Percentiles rank a stretch among this genome's conserved stretches.
Conservation (phyloP, 2,329 filamentous ascomycete species). For the Xylariaceae sp. region DNA sequence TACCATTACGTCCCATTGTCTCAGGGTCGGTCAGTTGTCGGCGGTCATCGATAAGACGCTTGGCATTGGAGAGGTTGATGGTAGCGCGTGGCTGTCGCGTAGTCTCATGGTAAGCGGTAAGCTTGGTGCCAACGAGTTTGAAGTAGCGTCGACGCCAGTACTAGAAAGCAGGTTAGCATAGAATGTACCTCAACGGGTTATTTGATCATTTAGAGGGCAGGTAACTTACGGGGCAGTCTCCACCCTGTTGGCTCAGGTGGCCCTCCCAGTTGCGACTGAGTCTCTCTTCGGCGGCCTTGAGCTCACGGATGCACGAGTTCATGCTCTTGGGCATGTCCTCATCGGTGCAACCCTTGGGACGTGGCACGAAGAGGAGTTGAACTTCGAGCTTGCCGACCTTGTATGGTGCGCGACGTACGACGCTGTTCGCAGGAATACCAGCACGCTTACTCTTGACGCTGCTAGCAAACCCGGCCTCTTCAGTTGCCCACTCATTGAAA, state of each 20-base stretch:
- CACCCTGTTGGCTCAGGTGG: constrained; percentile 89
- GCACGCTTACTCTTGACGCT: constrained; percentile 90
- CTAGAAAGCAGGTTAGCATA: constrained; percentile 43
- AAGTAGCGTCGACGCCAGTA: constrained; percentile 99
- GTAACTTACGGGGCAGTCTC: constrained; percentile 84
- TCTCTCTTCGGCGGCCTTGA: constrained; percentile 82
- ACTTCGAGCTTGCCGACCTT: constrained; percentile 91
- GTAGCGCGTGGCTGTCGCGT: constrained; percentile 93
- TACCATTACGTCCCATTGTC: constrained; percentile 67
- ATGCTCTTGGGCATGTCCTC: constrained; percentile 99
- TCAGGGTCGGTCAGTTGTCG: constrained; percentile 78
- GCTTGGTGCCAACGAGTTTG: constrained; percentile 81
- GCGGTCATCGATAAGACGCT: constrained; percentile 89
- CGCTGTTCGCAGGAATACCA: constrained; percentile 50
- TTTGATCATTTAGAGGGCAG: background rate
- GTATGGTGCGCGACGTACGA: constrained; percentile 86
- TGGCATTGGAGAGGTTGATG: constrained; percentile 91
- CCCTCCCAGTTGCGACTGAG: constrained; percentile 78
- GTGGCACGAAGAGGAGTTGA: constrained; percentile 90
- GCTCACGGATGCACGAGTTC: constrained; percentile 90
- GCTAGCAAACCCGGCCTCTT: constrained; percentile 70
- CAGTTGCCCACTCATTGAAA: constrained; percentile 98
- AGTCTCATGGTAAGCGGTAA: constrained; percentile 93
- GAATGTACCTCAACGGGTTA: background rate
- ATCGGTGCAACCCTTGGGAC: constrained; percentile 78